Base-by-base conservation (phyloP, 768 basidiomycete species). In the Phallus indusiatus region DNA sequence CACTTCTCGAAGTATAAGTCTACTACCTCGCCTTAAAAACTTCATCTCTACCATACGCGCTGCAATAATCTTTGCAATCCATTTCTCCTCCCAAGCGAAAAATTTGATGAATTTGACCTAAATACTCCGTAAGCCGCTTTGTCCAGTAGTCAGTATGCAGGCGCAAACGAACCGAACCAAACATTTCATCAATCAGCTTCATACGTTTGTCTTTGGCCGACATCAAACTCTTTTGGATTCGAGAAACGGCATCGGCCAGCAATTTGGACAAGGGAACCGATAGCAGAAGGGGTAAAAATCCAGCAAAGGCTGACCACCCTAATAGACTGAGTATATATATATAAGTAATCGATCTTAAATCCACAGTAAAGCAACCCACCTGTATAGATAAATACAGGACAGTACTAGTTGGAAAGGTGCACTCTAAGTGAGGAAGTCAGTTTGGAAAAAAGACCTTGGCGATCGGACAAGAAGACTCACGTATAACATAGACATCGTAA, bases 301-400 rank as follows among this genome's bases (percentile, higher is more conserved):
- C 78, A 16, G 76, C 75, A 48, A 79, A 80, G 0, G 78, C 76
- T 5, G 74, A 69, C 56, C 72, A 68, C 1, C 78, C 78, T 5
- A 80, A 72, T n/a, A 80, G 70, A 46, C 75, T 74, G n/a, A n/a
- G 59, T 18, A 60, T 5, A 54, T 37, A 49, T 55, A 62, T 42
- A 60, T 21, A n/a, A 56, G n/a, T 56, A 59, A 10, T 28, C 35
- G 24, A 46, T 50, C 20, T 33, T 0, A 9, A 10, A 36, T 24
- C n/a, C 10, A n/a, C 20, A 47, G 9, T 14, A 9, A 47, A 35
- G n/a, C 24, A 14, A 63, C 67, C 62, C 54, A 70, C 73, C 69
- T 66, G 63, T 73, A 74, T 4, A 74, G 66, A 66, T 73, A 73
- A 8, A 65, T 46, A 8, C 65, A 64, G 9, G 70, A 71, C 28